Percentiles rank a stretch among this genome's conserved stretches.
These are phyloP conservation scores for Penicillium thymicola DNA, from an alignment of 2,329 filamentous ascomycete species.

Conservation along the genomic window DNA sequence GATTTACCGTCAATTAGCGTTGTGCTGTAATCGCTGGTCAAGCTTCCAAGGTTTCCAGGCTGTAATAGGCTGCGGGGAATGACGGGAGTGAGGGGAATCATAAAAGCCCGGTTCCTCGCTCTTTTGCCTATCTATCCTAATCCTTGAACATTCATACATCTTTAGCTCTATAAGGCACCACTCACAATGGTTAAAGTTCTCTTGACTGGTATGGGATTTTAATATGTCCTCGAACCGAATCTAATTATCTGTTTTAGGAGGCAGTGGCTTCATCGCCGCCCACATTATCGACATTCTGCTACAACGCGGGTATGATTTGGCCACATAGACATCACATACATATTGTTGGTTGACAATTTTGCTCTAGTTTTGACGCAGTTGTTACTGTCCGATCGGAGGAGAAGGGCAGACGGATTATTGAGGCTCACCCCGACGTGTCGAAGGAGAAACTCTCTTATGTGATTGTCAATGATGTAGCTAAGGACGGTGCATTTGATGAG, in stretches of 20 bases:
- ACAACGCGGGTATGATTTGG: constrained; percentile 43
- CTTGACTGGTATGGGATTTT: constrained; percentile 31
- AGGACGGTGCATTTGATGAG: constrained; percentile 66
- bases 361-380: constrained; percentile 56
- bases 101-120: constrained; percentile 17
- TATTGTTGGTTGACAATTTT: background rate
- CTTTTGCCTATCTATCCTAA: background rate
- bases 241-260: constrained; percentile 42
- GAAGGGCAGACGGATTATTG: constrained; percentile 60
- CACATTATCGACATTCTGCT: constrained; percentile 61
- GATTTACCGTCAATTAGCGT: too few species aligned
- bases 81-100: constrained; percentile 24
- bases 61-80: constrained; percentile 11
- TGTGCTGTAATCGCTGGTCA: constrained; percentile 11
- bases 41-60: background rate
- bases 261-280: constrained; percentile 63
- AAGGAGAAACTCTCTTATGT: constrained; percentile 60
- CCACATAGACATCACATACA: too few species aligned
- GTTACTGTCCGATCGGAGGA: constrained; percentile 61
- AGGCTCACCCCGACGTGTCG: constrained; percentile 49
- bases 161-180: background rate
- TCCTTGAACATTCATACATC: background rate
- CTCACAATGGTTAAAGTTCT: constrained; percentile 40
- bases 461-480: constrained; percentile 70
- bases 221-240: constrained; percentile 33